Evolutionary conservation across 2,329 filamentous ascomycete genomes (phyloP).

Genomic region (Amesomyces nigricolor): DNA sequence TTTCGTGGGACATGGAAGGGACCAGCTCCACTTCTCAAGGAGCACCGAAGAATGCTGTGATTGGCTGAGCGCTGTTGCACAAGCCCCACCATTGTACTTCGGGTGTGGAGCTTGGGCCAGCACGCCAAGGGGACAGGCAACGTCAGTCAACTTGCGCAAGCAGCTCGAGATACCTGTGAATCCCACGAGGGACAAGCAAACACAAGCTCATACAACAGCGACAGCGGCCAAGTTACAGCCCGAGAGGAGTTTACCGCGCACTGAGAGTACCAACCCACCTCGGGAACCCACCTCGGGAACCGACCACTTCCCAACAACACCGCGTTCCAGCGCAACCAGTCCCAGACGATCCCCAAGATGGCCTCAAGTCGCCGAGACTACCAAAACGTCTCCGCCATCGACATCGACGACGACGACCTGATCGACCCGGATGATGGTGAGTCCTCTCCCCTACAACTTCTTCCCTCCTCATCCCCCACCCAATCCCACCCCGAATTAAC

Average conservation of each 20-base stretch:
- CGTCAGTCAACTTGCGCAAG: conserved; percentile 16
- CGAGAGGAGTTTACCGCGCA: conserved; percentile 21
- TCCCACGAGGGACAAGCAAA: no score
- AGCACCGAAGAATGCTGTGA: background rate
- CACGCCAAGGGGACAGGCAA: conserved; percentile 6
- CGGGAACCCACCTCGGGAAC: background rate
- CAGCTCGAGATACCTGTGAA: no score
- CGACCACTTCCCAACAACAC: no score
- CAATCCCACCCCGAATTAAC: background rate
- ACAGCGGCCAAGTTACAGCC: background rate
- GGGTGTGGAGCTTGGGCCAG: conserved; percentile 22
- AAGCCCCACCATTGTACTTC: background rate
- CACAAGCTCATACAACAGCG: no score
- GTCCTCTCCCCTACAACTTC: conserved; percentile 17
- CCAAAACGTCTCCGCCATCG: conserved; percentile 45
- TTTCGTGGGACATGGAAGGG: no score
- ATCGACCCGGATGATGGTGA: conserved; percentile 76
- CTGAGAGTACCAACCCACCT: background rate
- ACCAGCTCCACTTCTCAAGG: no score
- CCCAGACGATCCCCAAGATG: conserved; percentile 33
- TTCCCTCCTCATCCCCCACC: no score
- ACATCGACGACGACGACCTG: conserved; percentile 53
- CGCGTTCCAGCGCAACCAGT: background rate
- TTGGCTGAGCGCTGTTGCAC: background rate
- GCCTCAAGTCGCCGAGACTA: conserved; percentile 47